phyloP scores from a whole-genome alignment of 371 early-diverging fungal genomes.

The Hamiltosporidium tvaerminnensis region DNA sequence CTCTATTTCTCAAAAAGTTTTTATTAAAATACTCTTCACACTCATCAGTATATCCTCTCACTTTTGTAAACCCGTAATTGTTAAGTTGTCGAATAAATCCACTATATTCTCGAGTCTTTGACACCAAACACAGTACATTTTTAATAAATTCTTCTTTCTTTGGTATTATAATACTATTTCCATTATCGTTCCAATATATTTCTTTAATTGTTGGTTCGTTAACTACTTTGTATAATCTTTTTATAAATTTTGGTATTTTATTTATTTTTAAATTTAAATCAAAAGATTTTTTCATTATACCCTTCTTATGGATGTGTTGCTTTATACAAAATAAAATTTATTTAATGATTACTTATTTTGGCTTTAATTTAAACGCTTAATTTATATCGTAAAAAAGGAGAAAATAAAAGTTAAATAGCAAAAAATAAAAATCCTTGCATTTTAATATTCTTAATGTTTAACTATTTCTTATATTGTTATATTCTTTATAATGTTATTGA shows the following conservation, averaged over 20 bases:
- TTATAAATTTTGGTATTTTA: conserved; percentile 46
- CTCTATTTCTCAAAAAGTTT: conserved; percentile 30
- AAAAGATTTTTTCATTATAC: too few relatives aligned
- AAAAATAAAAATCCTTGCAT: too few relatives aligned
- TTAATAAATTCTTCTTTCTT: conserved; percentile 47
- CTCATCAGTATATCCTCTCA: conserved; percentile 17
- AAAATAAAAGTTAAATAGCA: too few relatives aligned
- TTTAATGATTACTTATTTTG: too few relatives aligned
- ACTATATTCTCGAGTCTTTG: conserved; percentile 51
- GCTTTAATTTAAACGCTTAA: too few relatives aligned
- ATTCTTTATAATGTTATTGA: too few relatives aligned
- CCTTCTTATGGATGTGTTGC: too few relatives aligned
- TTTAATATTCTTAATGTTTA: too few relatives aligned
- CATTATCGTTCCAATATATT: conserved; percentile 47
- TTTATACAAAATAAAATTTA: too few relatives aligned
- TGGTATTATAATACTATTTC: conserved; percentile 36
- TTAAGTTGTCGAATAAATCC: conserved; percentile 51
- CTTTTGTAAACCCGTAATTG: conserved; percentile 52
- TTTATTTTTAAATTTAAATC: neutral
- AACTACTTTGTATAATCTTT: conserved; percentile 42
- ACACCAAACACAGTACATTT: conserved; percentile 35
- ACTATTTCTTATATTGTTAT: too few relatives aligned
- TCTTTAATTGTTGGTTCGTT: conserved; percentile 18
- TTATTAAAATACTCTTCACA: conserved; percentile 46
- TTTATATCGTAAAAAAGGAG: too few relatives aligned